Conservation (phyloP, 305 asterid species). For the Caryopteris hybrid region DNA sequence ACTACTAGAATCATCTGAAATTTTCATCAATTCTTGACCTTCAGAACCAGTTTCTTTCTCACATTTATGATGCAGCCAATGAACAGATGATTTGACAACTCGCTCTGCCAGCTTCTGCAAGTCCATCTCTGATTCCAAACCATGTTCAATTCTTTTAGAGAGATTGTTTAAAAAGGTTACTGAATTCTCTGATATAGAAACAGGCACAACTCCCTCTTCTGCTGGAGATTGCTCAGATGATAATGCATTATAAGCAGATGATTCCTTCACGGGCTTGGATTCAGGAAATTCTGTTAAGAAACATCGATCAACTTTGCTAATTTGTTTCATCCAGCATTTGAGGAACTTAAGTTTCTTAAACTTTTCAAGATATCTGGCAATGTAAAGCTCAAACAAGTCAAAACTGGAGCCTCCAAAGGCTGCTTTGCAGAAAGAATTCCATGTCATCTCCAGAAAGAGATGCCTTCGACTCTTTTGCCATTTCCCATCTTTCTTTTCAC, state of each 20-base stretch:
- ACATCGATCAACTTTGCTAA: slow-evolving; percentile 30
- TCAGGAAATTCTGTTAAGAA: slow-evolving; percentile 20
- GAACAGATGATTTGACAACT: slow-evolving; percentile 63
- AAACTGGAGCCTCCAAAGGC: slow-evolving; percentile 59
- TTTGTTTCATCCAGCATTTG: slow-evolving; percentile 92
- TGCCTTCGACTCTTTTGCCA: slow-evolving; percentile 44
- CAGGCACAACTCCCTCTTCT: slow-evolving; percentile 36
- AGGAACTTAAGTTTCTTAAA: slow-evolving; percentile 77
- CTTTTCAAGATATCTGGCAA: slow-evolving; percentile 36
- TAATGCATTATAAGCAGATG: slow-evolving; percentile 29
- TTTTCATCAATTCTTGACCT: slow-evolving; percentile 27
- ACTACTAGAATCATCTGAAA: slow-evolving; percentile 29
- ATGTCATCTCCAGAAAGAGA: slow-evolving; percentile 43
- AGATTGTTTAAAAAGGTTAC: slow-evolving; percentile 55
- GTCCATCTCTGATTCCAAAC: slow-evolving; percentile 73
- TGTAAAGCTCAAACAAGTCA: slow-evolving; percentile 64
- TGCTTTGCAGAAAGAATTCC: slow-evolving; percentile 70
- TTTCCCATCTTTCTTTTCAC: slow-evolving; percentile 41
- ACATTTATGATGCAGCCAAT: slow-evolving; percentile 38
- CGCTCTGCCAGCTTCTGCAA: slow-evolving; percentile 75
- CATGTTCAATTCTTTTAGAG: slow-evolving; percentile 50
- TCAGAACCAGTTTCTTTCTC: slow-evolving; percentile 25
- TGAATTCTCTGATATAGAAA: slow-evolving; percentile 39
- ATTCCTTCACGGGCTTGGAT: slow-evolving; percentile 31
- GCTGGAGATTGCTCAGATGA: slow-evolving; percentile 38